A percentile compares a stretch with the other conserved stretches of the same genome.
Conservation (phyloP, 352 stramenopile species). For the Globisporangium spinosum region DNA sequence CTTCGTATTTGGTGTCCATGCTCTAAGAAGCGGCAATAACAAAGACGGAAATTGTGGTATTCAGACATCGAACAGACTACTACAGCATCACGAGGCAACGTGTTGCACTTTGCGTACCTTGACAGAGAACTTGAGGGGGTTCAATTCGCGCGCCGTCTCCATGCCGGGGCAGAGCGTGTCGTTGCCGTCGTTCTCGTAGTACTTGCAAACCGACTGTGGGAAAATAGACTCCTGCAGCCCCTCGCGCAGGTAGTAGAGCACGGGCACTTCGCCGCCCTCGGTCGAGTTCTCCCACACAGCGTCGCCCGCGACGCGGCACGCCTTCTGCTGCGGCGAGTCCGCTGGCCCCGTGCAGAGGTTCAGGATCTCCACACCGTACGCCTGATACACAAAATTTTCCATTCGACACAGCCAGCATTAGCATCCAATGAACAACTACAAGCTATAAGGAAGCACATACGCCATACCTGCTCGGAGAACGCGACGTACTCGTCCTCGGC, state of each 20-base stretch:
- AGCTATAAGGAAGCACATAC: background rate
- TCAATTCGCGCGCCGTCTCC: slow-evolving; percentile 44
- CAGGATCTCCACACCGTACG: slow-evolving; percentile 68
- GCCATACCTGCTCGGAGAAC: slow-evolving; percentile 65
- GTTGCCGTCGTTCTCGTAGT: slow-evolving; percentile 54
- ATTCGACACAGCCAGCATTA: too few relatives aligned
- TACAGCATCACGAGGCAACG: too few relatives aligned
- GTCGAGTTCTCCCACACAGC: slow-evolving; percentile 80
- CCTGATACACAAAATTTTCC: slow-evolving; percentile 20
- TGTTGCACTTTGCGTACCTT: slow-evolving; percentile 27
- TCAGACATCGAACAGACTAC: background rate
- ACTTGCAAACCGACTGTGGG: slow-evolving; percentile 65
- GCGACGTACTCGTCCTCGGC: slow-evolving; percentile 66
- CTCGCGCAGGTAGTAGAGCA: slow-evolving; percentile 78
- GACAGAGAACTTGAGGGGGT: slow-evolving; percentile 67
- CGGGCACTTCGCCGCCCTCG: slow-evolving; percentile 65
- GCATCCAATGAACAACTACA: background rate
- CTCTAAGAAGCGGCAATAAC: slow-evolving; percentile 23
- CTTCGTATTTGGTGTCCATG: slow-evolving; percentile 80
- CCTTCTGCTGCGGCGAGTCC: slow-evolving; percentile 64
- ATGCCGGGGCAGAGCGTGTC: slow-evolving; percentile 67
- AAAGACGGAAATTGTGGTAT: background rate
- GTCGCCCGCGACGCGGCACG: slow-evolving; percentile 65
- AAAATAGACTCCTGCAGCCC: slow-evolving; percentile 72
- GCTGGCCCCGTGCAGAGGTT: slow-evolving; percentile 61